Base-by-base conservation (phyloP, 1,284 basidiomycete genomes). In the Heterobasidion irregulare region DNA sequence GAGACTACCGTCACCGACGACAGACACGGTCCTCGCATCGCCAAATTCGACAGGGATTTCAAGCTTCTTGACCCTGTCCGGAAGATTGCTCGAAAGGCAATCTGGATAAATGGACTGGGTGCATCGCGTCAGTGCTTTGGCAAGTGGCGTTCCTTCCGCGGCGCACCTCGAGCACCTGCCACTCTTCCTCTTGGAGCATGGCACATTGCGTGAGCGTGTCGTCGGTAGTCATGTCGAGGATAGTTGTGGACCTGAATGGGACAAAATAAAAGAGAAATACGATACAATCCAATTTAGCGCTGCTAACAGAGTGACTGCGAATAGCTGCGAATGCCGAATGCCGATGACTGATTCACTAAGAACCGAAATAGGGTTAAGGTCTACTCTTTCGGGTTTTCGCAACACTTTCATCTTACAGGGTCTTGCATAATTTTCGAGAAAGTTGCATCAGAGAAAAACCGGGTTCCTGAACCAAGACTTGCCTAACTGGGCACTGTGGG, bases 21-120 rank as follows among this genome's bases (percentile, higher is more conserved):
- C 56, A 43, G 80, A 61, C 44, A 84, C 63, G 8, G 61, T 62
- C 8, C 66, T 73, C 19, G 77, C 65, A 35, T 67, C 63, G 15
- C 68, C 70, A 46, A 89, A 73, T 59, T 89, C 81, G 44, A 90
- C 68, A 12, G 84, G 80, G 50, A 89, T 71, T 61, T 86, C 79
- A 12, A 86, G 74, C 62, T 75, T 80, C 33, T 85, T 59, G 5
- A 64, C 57, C 1, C 72, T 71, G 18, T 70, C 69, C 0, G 66
- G 61, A 18, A 70, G 63, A 52, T 75, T 72, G 56, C 67, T 75
- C 4, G 79, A 76, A 35, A 85, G 61, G 61, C 75, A 86, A 62
- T 87, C 84, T 45, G 87, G 87, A 64, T 84, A 86, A 49, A 89
- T 89, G 12, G 86, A 80, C 86, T 89, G 60, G 13, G n/a, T 34